phyloP scores from a whole-genome alignment of 1,284 basidiomycete genomes.

The Mycosarcoma mackinlayi region DNA sequence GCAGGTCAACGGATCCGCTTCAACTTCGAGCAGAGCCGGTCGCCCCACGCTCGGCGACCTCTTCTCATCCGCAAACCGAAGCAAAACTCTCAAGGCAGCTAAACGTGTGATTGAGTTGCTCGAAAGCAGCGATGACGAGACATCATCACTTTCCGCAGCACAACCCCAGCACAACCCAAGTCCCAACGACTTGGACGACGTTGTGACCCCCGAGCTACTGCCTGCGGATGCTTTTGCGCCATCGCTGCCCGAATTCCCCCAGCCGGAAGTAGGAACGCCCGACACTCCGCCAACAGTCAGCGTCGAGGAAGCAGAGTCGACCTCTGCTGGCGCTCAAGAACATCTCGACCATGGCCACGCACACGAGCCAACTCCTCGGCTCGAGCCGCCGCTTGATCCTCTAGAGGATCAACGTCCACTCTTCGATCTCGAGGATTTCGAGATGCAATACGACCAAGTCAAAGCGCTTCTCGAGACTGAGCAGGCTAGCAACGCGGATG shows the following conservation, averaged over 20 bases:
- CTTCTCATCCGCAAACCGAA: background rate
- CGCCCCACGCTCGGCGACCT: constrained; percentile 14
- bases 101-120: constrained; percentile 22
- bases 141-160: background rate
- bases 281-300: background rate
- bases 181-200: constrained; percentile 14
- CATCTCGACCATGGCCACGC: background rate
- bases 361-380: constrained; percentile 1
- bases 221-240: constrained; percentile 20
- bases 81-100: background rate
- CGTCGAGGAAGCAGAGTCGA: background rate
- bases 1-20: background rate
- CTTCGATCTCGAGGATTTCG: constrained; percentile 27
- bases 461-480: constrained; percentile 28
- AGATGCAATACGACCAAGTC: constrained; percentile 37
- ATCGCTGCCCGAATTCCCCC: constrained; percentile 1
- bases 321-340: background rate
- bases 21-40: background rate
- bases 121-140: constrained; percentile 30
- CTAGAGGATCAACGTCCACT: constrained; percentile 25
- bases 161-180: background rate
- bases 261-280: background rate
- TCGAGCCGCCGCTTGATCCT: constrained; percentile 26
- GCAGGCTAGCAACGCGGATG: constrained; percentile 21
- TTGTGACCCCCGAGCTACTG: constrained; percentile 28